These are phyloP conservation scores for Termitomyces sp. DNA, from an alignment of 768 basidiomycete species.

Conservation along the genomic window DNA sequence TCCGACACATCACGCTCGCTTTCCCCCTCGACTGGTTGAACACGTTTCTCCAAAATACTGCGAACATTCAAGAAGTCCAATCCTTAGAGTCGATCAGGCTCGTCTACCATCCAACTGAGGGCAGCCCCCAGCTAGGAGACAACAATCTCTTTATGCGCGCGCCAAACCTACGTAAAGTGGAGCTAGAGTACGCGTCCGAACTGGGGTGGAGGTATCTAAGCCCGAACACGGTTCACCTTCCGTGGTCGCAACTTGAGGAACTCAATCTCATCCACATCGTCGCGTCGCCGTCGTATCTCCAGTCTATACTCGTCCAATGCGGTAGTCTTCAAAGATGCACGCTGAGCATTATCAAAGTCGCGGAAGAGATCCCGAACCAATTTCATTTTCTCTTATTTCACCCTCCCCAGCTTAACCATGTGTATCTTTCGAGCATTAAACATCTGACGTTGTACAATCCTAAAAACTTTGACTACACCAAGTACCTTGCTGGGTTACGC, in stretches of 20 bases:
- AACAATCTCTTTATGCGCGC: conserved; percentile 1
- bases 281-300: not conserved
- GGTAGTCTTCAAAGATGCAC: not conserved
- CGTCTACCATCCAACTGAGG: not conserved
- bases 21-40: conserved; percentile 9
- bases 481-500: not conserved
- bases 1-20: conserved; percentile 7
- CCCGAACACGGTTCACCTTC: conserved; percentile 2
- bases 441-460: conserved; percentile 8
- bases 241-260: conserved; percentile 9
- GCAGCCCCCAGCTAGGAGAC: not conserved
- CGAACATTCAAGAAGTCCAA: not conserved
- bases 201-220: not conserved
- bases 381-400: not conserved
- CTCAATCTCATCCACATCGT: conserved; percentile 7
- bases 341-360: conserved; percentile 3
- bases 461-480: conserved; percentile 7
- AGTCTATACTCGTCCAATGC: conserved; percentile 1
- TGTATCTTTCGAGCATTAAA: conserved; percentile 5
- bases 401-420: not conserved
- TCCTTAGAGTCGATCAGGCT: conserved; percentile 6
- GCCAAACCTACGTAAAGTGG: conserved; percentile 2
- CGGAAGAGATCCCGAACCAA: not conserved
- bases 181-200: not conserved
- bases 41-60: not conserved